Evolutionary conservation across 176 grass and related monocot species (phyloP), one percentile per base, ranked within the genome.

Genomic region (Eremochloa ophiuroides): DNA sequence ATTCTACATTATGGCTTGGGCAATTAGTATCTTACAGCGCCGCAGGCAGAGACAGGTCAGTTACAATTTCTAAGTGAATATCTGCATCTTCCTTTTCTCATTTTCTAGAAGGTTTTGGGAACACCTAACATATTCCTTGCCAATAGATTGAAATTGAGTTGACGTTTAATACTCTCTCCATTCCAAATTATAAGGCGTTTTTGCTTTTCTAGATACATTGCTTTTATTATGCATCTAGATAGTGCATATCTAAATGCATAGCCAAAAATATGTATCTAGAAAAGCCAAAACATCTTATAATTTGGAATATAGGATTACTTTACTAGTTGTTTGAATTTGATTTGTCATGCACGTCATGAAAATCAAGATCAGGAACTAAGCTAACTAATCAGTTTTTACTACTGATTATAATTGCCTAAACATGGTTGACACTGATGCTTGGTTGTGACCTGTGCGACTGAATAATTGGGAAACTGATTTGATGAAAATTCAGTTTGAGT

Each of bases 1-100:
- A 46, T 94, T 94, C 74, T 98, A 98, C 84, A 88, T 94, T 71
- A 94, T 98, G 90, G 92, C 90, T 70, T 94, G 95, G 95, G 90
- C 88, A 30, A 92, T 94, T 76, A 94, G 88, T 85, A 91, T 98
- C 40, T 86, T 98, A 62, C 95, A 94, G 81, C 88, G 73, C 30
- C 84, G 88, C 65, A 92, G 90, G 75, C 90, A 89, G 66, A 82
- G 86, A 67, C 95, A 94, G 92, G 95, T 98, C 63, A 93, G 83
- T 80, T 72, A 55, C 9, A 11, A 59, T 77, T 13, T 18, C 30
- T 55, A 35, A 66, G 37, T 65, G 62, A 65, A 66, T 66, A 33
- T 82, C 37, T 30, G 6, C 15, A 34, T 43, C 4, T 61, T 88
- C 47, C 10, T 50, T 88, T 67, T 82, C 11, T 69, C 61, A 34